A percentile compares a stretch with the other conserved stretches of the same genome.
phyloP scores from a whole-genome alignment of 768 basidiomycete genomes.

The Imleria badia region DNA sequence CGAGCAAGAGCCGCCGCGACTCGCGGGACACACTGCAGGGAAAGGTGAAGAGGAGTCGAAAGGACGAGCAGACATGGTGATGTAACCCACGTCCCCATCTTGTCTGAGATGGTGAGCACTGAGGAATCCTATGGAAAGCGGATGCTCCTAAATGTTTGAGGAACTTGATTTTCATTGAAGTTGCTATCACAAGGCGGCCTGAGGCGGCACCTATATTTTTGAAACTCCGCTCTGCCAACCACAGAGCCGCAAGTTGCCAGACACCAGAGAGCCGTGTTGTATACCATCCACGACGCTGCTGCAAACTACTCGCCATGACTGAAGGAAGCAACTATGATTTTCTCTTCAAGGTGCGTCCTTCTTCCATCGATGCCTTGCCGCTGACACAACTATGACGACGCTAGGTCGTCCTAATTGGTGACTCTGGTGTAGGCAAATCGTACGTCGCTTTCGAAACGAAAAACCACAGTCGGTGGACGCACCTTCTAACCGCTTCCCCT shows the following conservation, averaged over 20 bases:
- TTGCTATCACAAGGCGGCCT: too few relatives aligned
- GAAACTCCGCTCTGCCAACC: slow-evolving; percentile 31
- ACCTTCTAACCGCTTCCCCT: slow-evolving; percentile 1
- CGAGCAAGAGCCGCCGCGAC: too few relatives aligned
- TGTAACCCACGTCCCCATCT: too few relatives aligned
- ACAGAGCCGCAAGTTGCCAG: neutral
- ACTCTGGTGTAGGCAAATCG: slow-evolving; percentile 99
- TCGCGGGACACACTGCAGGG: too few relatives aligned
- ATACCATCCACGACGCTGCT: neutral
- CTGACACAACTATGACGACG: neutral
- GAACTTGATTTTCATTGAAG: too few relatives aligned
- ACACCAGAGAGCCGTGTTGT: neutral
- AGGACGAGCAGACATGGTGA: too few relatives aligned
- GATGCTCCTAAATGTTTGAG: too few relatives aligned
- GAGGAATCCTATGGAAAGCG: too few relatives aligned
- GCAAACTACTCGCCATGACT: slow-evolving; percentile 52
- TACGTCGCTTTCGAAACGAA: slow-evolving; percentile 47
- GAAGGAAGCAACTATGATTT: slow-evolving; percentile 98
- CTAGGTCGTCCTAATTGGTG: slow-evolving; percentile 97
- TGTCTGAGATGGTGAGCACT: too few relatives aligned
- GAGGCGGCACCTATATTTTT: slow-evolving; percentile 9
- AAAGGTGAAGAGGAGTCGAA: too few relatives aligned
- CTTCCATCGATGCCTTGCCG: neutral
- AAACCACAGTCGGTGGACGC: neutral
- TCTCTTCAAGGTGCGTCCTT: slow-evolving; percentile 83